Base-by-base conservation (phyloP, 805 yeast genomes). In the Limtongozyma cylindracea region DNA sequence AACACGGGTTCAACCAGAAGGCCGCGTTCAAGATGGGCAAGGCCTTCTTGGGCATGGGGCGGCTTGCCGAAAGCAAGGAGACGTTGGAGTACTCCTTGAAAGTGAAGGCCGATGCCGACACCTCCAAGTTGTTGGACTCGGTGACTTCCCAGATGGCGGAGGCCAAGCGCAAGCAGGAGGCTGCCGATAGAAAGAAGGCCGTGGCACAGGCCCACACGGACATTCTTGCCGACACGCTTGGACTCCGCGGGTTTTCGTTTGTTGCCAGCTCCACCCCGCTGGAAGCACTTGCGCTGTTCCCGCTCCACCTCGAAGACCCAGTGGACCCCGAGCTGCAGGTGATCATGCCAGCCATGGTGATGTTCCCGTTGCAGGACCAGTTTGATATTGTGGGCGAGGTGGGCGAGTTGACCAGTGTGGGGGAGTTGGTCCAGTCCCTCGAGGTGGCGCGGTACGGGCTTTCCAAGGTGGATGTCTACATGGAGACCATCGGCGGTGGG, bases 401-500 rank as follows among this genome's bases (percentile, higher is more conserved):
- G 5, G 63, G 84, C 27, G 94, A 80, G 41, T 44, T 67, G 17
- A 53, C 69, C 2, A 58, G 84, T 0, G 64, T 84, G 1, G 35
- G 41, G 4, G 88, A 73, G 18, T 35, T 74, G 8, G 39, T 78
- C 28, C 60, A 60, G 19, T 77, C 74, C 69, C 70, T 68, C 35
- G 57, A 54, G 20, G 61, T 56, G 19, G 67, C 69, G 5, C 61
- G 56, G 29, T 78, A 71, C 31, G 31, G 59, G 66, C 27, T 77
- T 78, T 38, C 46, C 29, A 59, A 58, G 24, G 44, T 80, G 13
- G 69, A 73, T 23, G 70, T 71, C 5, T 84, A 56, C 41, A 66
- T 76, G 66, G 95, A 77, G 40, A 77, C 94, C 0, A 54, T 47
- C 16, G 35, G 64, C 2, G 94, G 94, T 22, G 95, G 95, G 0